Base-by-base conservation (phyloP, 345 rosid species). In the Pistacia atlantica region DNA sequence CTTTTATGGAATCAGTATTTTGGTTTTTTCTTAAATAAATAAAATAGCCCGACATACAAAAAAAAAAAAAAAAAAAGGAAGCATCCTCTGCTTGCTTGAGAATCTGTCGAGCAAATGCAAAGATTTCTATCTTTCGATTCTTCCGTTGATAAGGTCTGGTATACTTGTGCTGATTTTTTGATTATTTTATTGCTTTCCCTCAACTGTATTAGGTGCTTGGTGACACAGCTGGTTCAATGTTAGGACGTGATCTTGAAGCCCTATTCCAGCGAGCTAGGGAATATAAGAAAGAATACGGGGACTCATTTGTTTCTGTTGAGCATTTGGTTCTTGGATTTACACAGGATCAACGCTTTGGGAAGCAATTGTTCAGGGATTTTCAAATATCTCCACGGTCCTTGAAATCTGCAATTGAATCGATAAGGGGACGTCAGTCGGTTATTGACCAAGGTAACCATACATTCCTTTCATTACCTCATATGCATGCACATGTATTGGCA, bases 371-470 rank as follows among this genome's bases (percentile, higher is more conserved):
- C 74, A 90, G 37, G 81, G 98, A 97, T 76, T 97, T 97, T 78
- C 93, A 88, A 81, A 85, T 97, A 69, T 83, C 97, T 31, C 81
- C 82, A 17, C 88, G 77, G 79, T 76, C 83, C 54, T 78, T 97
- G 82, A 94, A 91, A 87, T 73, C 97, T 80, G 98, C 97, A 0
- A 75, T 97, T 84, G 95, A 91, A 85, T 83, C 97, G 62, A 88
- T 97, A 58, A 91, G 99, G 84, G 98, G 99, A 77, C 93, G 90
- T 68, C 99, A 97, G 75, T 91, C 98, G 70, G 99, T 97, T 63
- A 90, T 93, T 71, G 99, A 97, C 81, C 97, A 92, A 91, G 99
- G 99, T 97, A 54, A 67, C 35, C 46, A 58, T 51, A 8, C 35
- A 62, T 71, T 31, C 42, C 33, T 72, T 71, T 46, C 58, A 22